Conservation (phyloP, 1,284 basidiomycete species). For the Ceratobasidium papillatum region DNA sequence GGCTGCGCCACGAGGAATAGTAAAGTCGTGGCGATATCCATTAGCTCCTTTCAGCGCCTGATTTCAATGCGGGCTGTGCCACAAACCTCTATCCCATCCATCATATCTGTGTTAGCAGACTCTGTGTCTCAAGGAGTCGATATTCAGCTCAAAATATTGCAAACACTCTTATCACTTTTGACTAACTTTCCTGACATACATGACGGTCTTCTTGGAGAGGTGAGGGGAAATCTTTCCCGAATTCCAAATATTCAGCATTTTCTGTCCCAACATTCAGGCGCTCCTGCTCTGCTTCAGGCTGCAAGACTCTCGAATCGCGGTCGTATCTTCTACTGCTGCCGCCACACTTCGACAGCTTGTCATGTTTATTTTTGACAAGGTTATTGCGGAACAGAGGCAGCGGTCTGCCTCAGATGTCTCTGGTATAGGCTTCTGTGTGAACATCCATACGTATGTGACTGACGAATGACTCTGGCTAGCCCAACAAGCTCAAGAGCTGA, state of each 20-base stretch:
- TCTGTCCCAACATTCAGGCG: constrained; percentile 61
- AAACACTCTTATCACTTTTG: constrained; percentile 87
- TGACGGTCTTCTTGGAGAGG: constrained; percentile 80
- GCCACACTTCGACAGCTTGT: constrained; percentile 95
- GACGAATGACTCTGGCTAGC: neutral
- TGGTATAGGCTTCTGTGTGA: constrained; percentile 47
- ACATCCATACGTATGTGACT: constrained; percentile 44
- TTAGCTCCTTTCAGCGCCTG: constrained; percentile 90
- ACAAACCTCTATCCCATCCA: constrained; percentile 75
- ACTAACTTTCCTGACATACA: constrained; percentile 87
- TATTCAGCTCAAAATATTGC: constrained; percentile 90
- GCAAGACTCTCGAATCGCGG: constrained; percentile 93
- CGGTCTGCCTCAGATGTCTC: constrained; percentile 24
- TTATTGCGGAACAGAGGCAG: constrained; percentile 71
- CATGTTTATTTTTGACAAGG: constrained; percentile 98
- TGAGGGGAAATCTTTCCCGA: constrained; percentile 53
- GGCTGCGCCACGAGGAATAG: constrained; percentile 92
- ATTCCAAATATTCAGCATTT: neutral
- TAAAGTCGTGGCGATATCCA: constrained; percentile 92
- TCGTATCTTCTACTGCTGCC: constrained; percentile 96
- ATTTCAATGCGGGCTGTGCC: constrained; percentile 89
- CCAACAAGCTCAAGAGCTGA: neutral
- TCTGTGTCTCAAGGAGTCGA: constrained; percentile 94
- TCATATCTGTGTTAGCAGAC: constrained; percentile 82
- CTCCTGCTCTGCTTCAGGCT: constrained; percentile 92